Conservation (phyloP, 805 yeast species). For the Zygotorulaspora danielsina region DNA sequence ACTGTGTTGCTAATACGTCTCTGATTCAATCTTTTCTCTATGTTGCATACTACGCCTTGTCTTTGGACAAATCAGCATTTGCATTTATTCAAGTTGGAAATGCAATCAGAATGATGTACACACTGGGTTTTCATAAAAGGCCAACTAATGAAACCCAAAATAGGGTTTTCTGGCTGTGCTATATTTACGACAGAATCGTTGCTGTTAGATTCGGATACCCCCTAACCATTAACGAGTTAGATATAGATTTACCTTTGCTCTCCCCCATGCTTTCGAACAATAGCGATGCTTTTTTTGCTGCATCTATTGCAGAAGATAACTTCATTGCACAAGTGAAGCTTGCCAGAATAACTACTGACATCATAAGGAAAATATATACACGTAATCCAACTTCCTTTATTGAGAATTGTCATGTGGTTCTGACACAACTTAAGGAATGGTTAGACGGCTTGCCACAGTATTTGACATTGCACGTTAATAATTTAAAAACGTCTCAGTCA, state of each 20-base stretch:
- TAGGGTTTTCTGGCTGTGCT: conserved; percentile 16
- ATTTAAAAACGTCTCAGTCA: conserved; percentile 5
- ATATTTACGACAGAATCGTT: conserved; percentile 14
- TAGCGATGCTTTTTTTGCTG: neutral
- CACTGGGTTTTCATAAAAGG: conserved; percentile 14
- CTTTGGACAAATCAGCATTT: conserved; percentile 10
- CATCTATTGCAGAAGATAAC: conserved; percentile 12
- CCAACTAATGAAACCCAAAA: conserved; percentile 5
- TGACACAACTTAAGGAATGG: conserved; percentile 12
- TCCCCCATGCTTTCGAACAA: conserved; percentile 4
- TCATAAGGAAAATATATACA: conserved; percentile 14
- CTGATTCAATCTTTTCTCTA: conserved; percentile 13
- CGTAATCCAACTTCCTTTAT: conserved; percentile 12
- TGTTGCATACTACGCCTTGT: conserved; percentile 12
- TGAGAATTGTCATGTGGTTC: conserved; percentile 13
- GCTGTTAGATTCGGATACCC: conserved; percentile 16
- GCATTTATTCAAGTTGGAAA: conserved; percentile 14
- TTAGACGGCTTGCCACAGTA: conserved; percentile 8
- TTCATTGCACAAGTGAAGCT: conserved; percentile 13
- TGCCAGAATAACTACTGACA: conserved; percentile 14
- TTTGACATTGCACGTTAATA: conserved; percentile 10
- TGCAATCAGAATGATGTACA: conserved; percentile 12
- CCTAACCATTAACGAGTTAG: conserved; percentile 12
- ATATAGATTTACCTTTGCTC: conserved; percentile 11
- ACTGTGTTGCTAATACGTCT: conserved; percentile 4